These are phyloP conservation scores for Penicillium expansum DNA, from an alignment of 2,329 filamentous ascomycete genomes.

Conservation along the genomic window DNA sequence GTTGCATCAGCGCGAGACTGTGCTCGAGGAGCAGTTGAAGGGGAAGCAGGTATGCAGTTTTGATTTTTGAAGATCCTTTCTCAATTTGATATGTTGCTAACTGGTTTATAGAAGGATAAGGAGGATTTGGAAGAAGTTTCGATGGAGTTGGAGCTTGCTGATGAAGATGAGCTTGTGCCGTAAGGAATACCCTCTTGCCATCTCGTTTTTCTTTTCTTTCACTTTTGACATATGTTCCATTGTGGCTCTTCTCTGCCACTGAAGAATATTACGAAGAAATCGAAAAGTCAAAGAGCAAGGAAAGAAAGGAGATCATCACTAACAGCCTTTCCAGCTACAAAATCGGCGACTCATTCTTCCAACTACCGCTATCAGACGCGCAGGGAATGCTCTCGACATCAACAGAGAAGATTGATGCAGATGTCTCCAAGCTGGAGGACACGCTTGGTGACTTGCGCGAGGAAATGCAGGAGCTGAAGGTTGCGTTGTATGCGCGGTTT, in stretches of 20 bases:
- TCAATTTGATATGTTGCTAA: conserved; percentile 1
- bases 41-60: conserved; percentile 60
- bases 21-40: conserved; percentile 76
- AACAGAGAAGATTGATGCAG: conserved; percentile 70
- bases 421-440: conserved; percentile 73
- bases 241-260: background rate
- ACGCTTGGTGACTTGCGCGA: conserved; percentile 72
- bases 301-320: background rate
- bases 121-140: conserved; percentile 94
- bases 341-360: conserved; percentile 93
- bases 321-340: conserved; percentile 67
- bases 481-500: conserved; percentile 89
- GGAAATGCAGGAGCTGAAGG: conserved; percentile 87
- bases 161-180: conserved; percentile 92
- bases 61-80: background rate
- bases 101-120: conserved; percentile 77
- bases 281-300: no score
- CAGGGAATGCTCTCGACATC: conserved; percentile 77
- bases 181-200: conserved; percentile 53
- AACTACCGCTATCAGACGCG: conserved; percentile 76
- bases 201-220: background rate
- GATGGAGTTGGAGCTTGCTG: conserved; percentile 85
- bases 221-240: background rate
- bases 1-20: conserved; percentile 79
- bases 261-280: background rate